A percentile compares a stretch with the other conserved stretches of the same genome.
These are phyloP conservation scores for Fusarium sacchari DNA, from an alignment of 2,329 filamentous ascomycete genomes.

Conservation along the genomic window DNA sequence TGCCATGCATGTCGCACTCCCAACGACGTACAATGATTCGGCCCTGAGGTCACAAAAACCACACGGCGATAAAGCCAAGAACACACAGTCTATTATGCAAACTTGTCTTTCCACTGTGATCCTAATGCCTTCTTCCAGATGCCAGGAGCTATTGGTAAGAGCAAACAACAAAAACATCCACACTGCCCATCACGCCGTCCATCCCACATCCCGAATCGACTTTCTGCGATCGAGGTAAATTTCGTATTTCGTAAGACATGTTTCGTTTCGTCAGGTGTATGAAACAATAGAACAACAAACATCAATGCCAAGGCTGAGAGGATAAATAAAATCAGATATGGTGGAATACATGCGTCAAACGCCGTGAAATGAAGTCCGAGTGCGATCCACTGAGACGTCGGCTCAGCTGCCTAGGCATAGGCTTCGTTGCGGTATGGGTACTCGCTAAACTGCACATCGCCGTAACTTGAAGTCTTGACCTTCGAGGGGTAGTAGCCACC, in stretches of 20 bases:
- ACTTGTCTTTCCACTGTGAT: constrained; percentile 36
- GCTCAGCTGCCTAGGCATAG: constrained; percentile 18
- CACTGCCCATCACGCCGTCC: constrained; percentile 38
- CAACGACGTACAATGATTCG: constrained; percentile 38
- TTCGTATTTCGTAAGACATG: constrained; percentile 49
- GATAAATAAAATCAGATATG: constrained; percentile 31
- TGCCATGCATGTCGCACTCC: constrained; percentile 39
- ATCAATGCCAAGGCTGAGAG: constrained; percentile 27
- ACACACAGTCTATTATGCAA: constrained; percentile 36
- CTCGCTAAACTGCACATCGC: constrained; percentile 48
- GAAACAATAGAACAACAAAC: constrained; percentile 40
- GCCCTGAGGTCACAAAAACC: constrained; percentile 20
- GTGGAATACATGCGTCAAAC: constrained; percentile 43
- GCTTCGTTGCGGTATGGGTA: constrained; percentile 44
- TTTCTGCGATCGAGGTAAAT: constrained; percentile 39
- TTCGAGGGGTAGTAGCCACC: constrained; percentile 42
- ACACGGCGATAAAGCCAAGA: constrained; percentile 23
- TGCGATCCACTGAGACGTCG: constrained; percentile 1
- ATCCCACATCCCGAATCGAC: constrained; percentile 42
- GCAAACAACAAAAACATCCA: constrained; percentile 16
- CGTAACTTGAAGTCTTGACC: constrained; percentile 49
- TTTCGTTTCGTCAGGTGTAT: constrained; percentile 45
- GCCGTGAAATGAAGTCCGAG: constrained; percentile 40
- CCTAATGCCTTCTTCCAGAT: constrained; percentile 28
- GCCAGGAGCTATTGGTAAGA: constrained; percentile 32